Percentiles rank a stretch among this genome's conserved stretches.
These are phyloP conservation scores for Zygnema cylindricum DNA, from an alignment of 139 green algal species.

Conservation along the genomic window DNA sequence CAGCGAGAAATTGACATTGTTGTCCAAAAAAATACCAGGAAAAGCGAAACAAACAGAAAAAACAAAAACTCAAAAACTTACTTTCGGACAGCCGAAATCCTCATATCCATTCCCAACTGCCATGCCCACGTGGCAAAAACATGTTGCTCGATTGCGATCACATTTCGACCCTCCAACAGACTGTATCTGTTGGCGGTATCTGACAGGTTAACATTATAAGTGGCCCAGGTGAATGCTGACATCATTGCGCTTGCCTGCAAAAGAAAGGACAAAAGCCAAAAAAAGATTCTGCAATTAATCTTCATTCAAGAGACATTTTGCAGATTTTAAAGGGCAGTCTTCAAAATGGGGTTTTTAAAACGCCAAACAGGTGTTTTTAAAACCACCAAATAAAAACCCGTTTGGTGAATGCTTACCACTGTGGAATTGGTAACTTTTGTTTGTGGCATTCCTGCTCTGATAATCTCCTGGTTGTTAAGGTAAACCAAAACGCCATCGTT, in stretches of 20 bases:
- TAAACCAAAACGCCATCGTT: constrained; percentile 39
- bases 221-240: background rate
- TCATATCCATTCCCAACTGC: constrained; percentile 44
- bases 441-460: constrained; percentile 26
- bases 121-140: constrained; percentile 8
- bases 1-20: too few relatives aligned
- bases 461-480: constrained; percentile 30
- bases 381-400: too few relatives aligned
- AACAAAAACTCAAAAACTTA: background rate
- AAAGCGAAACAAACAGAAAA: background rate
- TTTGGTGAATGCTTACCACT: background rate
- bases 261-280: background rate
- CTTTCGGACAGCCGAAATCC: constrained; percentile 10
- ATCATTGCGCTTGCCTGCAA: background rate
- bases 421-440: constrained; percentile 9
- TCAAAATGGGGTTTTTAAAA: background rate
- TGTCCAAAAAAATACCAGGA: too few relatives aligned
- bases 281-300: too few relatives aligned
- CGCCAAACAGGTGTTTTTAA: too few relatives aligned
- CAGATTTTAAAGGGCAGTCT: background rate
- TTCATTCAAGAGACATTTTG: too few relatives aligned
- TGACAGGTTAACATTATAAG: background rate
- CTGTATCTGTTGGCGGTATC: background rate
- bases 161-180: constrained; percentile 36
- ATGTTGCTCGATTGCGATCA: constrained; percentile 26